These are phyloP conservation scores for Exsudoporus frostii DNA, from an alignment of 768 basidiomycete genomes.

Conservation along the genomic window DNA sequence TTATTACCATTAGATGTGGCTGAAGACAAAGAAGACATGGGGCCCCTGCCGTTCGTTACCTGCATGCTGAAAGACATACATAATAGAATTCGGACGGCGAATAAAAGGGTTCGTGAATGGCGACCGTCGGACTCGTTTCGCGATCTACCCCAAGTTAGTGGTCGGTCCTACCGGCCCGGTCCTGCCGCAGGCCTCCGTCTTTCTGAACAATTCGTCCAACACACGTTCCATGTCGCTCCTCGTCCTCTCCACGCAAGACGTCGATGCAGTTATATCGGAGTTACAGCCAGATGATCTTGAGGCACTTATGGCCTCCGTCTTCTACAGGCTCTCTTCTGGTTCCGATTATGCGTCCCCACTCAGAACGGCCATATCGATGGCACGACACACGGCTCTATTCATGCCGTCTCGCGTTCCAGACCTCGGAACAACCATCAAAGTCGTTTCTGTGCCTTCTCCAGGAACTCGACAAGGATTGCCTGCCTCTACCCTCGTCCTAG, in stretches of 20 bases:
- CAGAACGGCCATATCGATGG: constrained; percentile 52
- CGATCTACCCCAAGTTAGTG: too few relatives aligned
- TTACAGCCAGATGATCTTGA: constrained; percentile 48
- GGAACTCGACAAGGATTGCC: constrained; percentile 59
- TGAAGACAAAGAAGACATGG: neutral
- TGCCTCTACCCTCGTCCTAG: constrained; percentile 71
- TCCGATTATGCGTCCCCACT: constrained; percentile 43
- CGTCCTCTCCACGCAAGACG: constrained; percentile 60
- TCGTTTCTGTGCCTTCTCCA: constrained; percentile 67
- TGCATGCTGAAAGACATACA: neutral
- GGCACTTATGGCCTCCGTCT: constrained; percentile 57
- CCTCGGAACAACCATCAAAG: constrained; percentile 67
- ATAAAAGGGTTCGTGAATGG: too few relatives aligned
- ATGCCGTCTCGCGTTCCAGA: constrained; percentile 72
- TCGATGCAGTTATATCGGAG: constrained; percentile 44
- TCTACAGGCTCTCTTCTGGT: constrained; percentile 42
- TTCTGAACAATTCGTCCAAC: neutral
- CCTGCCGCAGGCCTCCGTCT: neutral
- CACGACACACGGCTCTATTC: constrained; percentile 63
- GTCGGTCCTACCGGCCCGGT: neutral
- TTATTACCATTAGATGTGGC: neutral
- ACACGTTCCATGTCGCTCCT: constrained; percentile 43
- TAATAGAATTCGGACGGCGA: neutral
- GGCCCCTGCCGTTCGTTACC: too few relatives aligned
- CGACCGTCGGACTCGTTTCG: too few relatives aligned